Percentiles rank a stretch among this genome's conserved stretches.
Evolutionary conservation across 352 stramenopile species (phyloP).

Genomic region (Globisporangium spiculum): DNA sequence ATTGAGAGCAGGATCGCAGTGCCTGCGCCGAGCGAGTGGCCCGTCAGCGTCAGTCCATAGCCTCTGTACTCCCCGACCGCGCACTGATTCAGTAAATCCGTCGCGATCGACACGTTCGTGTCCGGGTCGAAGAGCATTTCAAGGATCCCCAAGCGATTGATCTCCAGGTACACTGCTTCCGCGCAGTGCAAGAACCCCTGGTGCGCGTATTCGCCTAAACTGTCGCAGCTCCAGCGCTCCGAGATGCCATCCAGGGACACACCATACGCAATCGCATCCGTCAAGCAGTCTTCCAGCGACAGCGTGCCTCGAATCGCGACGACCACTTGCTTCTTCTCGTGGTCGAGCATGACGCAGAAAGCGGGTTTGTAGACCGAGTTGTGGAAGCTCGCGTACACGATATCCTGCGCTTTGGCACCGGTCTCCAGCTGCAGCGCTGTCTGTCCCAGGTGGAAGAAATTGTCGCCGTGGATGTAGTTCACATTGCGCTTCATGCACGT

Average conservation of each 20-base stretch:
- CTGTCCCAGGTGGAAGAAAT: slow-evolving; percentile 80
- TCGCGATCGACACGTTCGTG: slow-evolving; percentile 39
- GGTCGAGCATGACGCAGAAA: slow-evolving; percentile 81
- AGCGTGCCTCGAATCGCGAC: slow-evolving; percentile 82
- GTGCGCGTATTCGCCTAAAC: slow-evolving; percentile 68
- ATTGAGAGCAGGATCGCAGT: slow-evolving; percentile 73
- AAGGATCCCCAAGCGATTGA: slow-evolving; percentile 68
- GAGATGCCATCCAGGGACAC: slow-evolving; percentile 70
- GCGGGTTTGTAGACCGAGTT: slow-evolving; percentile 81
- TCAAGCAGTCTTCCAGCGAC: slow-evolving; percentile 86
- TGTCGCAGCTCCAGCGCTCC: slow-evolving; percentile 66
- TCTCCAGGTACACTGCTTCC: slow-evolving; percentile 68
- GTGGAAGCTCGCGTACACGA: slow-evolving; percentile 78
- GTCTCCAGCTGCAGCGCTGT: slow-evolving; percentile 82
- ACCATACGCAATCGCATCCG: slow-evolving; percentile 82
- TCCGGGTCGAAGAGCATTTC: slow-evolving; percentile 84
- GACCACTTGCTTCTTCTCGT: slow-evolving; percentile 68
- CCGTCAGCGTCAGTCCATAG: slow-evolving; percentile 73
- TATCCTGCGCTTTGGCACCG: slow-evolving; percentile 52
- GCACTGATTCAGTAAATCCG: slow-evolving; percentile 59
- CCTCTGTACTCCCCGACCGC: slow-evolving; percentile 55
- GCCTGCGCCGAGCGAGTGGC: slow-evolving; percentile 79
- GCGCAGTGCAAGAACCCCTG: slow-evolving; percentile 82
- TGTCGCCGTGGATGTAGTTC: slow-evolving; percentile 80
- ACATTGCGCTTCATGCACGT: slow-evolving; percentile 63